Percentiles rank a stretch among this genome's conserved stretches.
Conservation (phyloP, 768 basidiomycete genomes). For the Russula earlei region DNA sequence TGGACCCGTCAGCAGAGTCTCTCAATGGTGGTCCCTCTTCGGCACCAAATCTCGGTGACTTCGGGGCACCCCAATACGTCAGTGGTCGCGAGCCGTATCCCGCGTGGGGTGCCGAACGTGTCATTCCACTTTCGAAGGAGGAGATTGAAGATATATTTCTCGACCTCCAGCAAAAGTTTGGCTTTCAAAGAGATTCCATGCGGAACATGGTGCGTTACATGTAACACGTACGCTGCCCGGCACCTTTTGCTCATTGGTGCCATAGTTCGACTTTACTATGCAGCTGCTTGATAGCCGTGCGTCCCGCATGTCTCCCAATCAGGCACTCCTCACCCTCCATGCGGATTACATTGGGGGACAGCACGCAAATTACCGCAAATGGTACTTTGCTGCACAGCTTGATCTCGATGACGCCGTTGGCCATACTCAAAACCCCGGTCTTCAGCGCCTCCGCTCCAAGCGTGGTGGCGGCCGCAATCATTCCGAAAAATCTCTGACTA, state of each 20-base stretch:
- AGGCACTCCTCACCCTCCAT: slow-evolving; percentile 89
- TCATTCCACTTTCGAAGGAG: slow-evolving; percentile 97
- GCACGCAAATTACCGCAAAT: slow-evolving; percentile 98
- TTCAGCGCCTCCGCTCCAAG: slow-evolving; percentile 68
- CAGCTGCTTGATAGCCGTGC: slow-evolving; percentile 93
- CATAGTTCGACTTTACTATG: slow-evolving; percentile 94
- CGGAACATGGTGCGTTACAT: slow-evolving; percentile 71
- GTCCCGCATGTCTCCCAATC: slow-evolving; percentile 93
- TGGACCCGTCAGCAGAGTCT: slow-evolving; percentile 69
- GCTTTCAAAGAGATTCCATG: slow-evolving; percentile 93
- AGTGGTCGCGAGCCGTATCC: slow-evolving; percentile 80
- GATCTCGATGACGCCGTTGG: slow-evolving; percentile 98
- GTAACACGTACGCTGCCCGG: not conserved
- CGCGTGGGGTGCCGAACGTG: slow-evolving; percentile 85
- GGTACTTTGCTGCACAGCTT: slow-evolving; percentile 99
- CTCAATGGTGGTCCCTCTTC: slow-evolving; percentile 61
- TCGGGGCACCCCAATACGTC: slow-evolving; percentile 33
- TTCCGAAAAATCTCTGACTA: slow-evolving; percentile 58
- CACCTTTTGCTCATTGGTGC: not conserved
- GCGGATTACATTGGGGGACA: slow-evolving; percentile 99
- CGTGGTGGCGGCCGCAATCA: slow-evolving; percentile 45
- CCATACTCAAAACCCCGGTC: slow-evolving; percentile 81
- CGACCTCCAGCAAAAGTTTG: slow-evolving; percentile 97
- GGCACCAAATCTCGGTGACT: slow-evolving; percentile 65
- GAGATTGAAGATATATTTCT: slow-evolving; percentile 98